Evolutionary conservation across 495 filamentous ascomycete species (phyloP).

Genomic region (Penicillium crystallinum): DNA sequence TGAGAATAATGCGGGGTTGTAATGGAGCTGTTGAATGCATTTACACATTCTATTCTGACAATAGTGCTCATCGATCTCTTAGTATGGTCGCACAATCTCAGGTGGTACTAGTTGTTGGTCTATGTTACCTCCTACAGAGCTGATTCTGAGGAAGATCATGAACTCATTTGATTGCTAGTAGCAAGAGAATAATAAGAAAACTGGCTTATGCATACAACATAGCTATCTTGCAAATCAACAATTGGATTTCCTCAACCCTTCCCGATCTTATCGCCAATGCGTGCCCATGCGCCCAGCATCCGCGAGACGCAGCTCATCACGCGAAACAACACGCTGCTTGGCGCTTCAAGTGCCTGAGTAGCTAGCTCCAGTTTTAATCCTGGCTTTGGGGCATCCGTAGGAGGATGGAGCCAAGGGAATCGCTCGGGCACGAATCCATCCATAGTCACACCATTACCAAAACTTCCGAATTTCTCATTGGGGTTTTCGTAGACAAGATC

Average conservation of each 20-base stretch:
- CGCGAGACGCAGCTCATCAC: not conserved
- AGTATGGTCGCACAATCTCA: not conserved
- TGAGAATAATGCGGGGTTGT: constrained; percentile 4
- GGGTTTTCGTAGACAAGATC: constrained; percentile 5
- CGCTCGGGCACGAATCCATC: constrained; percentile 6
- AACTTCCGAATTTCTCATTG: constrained; percentile 3
- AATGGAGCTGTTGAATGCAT: not conserved
- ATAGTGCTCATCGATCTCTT: not conserved
- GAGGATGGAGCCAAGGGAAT: constrained; percentile 1
- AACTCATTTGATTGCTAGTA: not conserved
- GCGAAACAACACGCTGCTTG: not conserved
- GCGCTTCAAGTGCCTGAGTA: not conserved
- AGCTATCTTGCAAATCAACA: not conserved
- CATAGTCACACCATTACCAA: constrained; percentile 9
- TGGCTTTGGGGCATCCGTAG: not conserved
- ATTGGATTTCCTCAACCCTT: not conserved
- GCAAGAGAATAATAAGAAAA: too few species aligned
- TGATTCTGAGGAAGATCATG: not conserved
- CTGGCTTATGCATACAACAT: not conserved
- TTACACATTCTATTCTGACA: not conserved
- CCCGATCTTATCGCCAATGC: not conserved
- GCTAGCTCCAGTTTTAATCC: not conserved
- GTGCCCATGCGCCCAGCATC: not conserved
- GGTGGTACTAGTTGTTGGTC: not conserved
- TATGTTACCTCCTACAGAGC: not conserved